phyloP scores from a whole-genome alignment of 2,329 filamentous ascomycete species.

The Fusarium compactum region DNA sequence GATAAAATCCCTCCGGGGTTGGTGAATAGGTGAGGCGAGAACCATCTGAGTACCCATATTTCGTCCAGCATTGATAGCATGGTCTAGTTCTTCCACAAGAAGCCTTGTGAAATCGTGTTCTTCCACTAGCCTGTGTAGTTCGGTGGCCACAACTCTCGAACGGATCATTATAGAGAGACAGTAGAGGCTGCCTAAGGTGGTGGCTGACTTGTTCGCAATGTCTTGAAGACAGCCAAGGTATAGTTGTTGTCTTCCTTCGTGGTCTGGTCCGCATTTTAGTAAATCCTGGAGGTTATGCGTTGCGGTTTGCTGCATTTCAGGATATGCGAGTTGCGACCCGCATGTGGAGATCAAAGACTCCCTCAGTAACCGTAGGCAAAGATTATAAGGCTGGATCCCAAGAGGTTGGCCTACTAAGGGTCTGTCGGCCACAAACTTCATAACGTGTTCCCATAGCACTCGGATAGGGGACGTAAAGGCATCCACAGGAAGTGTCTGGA shows the following conservation, averaged over 20 bases:
- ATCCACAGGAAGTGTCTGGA: constrained; percentile 72
- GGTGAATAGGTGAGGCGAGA: constrained; percentile 62
- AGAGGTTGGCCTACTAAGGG: constrained; percentile 53
- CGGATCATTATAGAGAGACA: constrained; percentile 67
- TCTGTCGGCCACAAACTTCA: constrained; percentile 63
- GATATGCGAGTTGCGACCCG: constrained; percentile 67
- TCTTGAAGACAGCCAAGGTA: constrained; percentile 76
- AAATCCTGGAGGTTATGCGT: constrained; percentile 71
- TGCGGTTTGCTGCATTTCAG: constrained; percentile 74
- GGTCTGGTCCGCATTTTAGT: constrained; percentile 66
- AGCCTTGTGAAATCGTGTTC: constrained; percentile 73
- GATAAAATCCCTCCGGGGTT: constrained; percentile 69
- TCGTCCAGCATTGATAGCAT: constrained; percentile 56
- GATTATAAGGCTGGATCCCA: constrained; percentile 60
- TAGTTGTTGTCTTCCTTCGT: constrained; percentile 69
- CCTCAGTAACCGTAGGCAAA: constrained; percentile 75
- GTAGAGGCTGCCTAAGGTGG: constrained; percentile 79
- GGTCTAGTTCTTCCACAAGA: constrained; percentile 73
- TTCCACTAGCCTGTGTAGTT: constrained; percentile 68
- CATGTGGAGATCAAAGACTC: constrained; percentile 72
- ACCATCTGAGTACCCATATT: constrained; percentile 57
- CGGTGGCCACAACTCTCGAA: constrained; percentile 56
- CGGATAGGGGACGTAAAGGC: constrained; percentile 72
- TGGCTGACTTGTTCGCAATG: constrained; percentile 71
- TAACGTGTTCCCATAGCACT: constrained; percentile 69